Base-by-base conservation (phyloP, 2,329 filamentous ascomycete genomes). In the Ceratocystiopsis sp. region DNA sequence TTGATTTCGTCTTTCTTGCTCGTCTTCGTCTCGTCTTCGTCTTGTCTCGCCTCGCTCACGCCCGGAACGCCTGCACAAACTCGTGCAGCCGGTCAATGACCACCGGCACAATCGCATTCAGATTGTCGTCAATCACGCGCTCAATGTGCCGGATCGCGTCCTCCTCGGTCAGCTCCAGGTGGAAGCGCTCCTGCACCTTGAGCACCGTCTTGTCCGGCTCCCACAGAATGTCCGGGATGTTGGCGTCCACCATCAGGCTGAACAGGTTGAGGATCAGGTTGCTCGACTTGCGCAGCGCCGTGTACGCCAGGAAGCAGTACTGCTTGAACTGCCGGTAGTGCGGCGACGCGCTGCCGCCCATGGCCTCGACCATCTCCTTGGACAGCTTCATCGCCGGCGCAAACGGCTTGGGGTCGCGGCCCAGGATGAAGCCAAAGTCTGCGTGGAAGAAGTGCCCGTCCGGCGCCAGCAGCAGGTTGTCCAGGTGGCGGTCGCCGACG, bases 351-450 rank as follows among this genome's bases (percentile, higher is more conserved):
- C 78, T 71, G 13, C 91, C 91, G 36, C 93, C 93, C 85, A 98
- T 95, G 49, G 87, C 91, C 55, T 98, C 91, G 4, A 96, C 84
- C 91, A 98, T 98, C 57, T 98, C 89, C 53, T 87, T 89, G 56
- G 82, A 89, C 10, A 98, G 75, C 60, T 98, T 98, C 80, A 98
- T 94, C 42, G 89, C 78, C 0, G 91, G 91, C 0, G 91, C 89
- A 56, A 98, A 96, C 0, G 91, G 91, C 57, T 98, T 98, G 0
- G 91, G 91, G 52, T 98, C 91, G 36, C 91, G 83, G 16, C 91
- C 91, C 1, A 98, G 79, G 48, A 98, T 98, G 61, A 93, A 98
- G 37, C 93, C 91, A 54, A 98, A 98, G 59, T 98, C 91, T 29
- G 89, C 87, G 58, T 98, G 91, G 71, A 98, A 95, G 67, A 98